Percentiles rank a stretch among this genome's conserved stretches.
Conservation (phyloP, 495 filamentous ascomycete species). For the Parathielavia appendiculata region DNA sequence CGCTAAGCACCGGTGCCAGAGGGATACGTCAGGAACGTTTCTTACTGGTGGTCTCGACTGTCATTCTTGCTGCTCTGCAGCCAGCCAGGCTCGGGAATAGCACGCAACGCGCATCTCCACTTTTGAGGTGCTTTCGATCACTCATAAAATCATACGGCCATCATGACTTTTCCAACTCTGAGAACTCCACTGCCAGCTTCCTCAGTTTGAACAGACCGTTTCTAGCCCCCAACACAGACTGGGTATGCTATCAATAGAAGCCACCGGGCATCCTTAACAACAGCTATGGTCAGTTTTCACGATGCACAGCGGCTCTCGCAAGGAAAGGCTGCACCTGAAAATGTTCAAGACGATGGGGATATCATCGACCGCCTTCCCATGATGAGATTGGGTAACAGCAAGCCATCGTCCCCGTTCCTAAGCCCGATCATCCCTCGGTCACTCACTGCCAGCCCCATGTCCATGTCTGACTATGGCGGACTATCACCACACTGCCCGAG, state of each 20-base stretch:
- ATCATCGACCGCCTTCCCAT: slow-evolving; percentile 17
- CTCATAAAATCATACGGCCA: not conserved
- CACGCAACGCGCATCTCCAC: not conserved
- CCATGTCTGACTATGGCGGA: slow-evolving; percentile 22
- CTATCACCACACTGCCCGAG: slow-evolving; percentile 13
- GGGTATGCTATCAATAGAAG: not conserved
- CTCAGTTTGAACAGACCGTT: not conserved
- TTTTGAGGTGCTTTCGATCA: not conserved
- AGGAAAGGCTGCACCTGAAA: slow-evolving; percentile 16
- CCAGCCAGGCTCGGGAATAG: slow-evolving; percentile 15
- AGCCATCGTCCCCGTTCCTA: slow-evolving; percentile 20
- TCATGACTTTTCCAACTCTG: not conserved
- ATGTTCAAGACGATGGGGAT: slow-evolving; percentile 32
- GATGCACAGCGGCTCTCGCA: slow-evolving; percentile 16
- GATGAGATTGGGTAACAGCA: slow-evolving; percentile 13
- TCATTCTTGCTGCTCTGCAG: not conserved
- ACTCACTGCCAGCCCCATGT: slow-evolving; percentile 31
- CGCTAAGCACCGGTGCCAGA: slow-evolving; percentile 8
- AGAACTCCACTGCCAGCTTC: not conserved
- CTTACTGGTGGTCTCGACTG: not conserved
- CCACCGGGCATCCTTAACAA: not conserved
- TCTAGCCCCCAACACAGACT: not conserved
- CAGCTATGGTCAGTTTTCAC: slow-evolving; percentile 15
- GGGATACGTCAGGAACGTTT: not conserved
- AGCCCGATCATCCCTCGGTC: slow-evolving; percentile 30